Evolutionary conservation across 2,329 filamentous ascomycete species (phyloP).

Genomic region (Zelopaecilomyces penicillatus): DNA sequence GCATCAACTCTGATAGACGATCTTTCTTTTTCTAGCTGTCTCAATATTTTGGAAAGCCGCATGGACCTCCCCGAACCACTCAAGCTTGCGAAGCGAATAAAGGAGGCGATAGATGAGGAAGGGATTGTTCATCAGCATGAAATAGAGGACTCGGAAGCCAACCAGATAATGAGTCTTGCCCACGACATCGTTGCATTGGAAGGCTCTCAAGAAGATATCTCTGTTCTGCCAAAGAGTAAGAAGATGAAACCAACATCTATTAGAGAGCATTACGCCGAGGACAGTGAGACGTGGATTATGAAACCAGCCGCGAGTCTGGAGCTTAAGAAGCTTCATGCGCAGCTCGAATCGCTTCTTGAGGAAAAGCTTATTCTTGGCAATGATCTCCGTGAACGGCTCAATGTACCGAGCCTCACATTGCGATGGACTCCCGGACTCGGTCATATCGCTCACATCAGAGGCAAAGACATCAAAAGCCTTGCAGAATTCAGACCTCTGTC

Average conservation of each 20-base stretch:
- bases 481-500: slow-evolving; percentile 44
- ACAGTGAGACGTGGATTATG: slow-evolving; percentile 57
- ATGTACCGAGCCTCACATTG: slow-evolving; percentile 60
- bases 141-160: slow-evolving; percentile 62
- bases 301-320: slow-evolving; percentile 57
- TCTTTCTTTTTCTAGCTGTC: slow-evolving; percentile 21
- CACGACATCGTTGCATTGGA: slow-evolving; percentile 62
- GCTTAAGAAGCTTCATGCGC: slow-evolving; percentile 58
- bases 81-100: slow-evolving; percentile 62
- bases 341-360: slow-evolving; percentile 50
- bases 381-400: slow-evolving; percentile 52
- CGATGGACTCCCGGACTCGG: slow-evolving; percentile 83
- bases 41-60: slow-evolving; percentile 41
- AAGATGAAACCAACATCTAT: slow-evolving; percentile 39
- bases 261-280: slow-evolving; percentile 50
- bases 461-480: slow-evolving; percentile 53
- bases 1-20: slow-evolving; percentile 10
- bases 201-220: slow-evolving; percentile 49
- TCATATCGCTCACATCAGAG: slow-evolving; percentile 84
- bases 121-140: slow-evolving; percentile 75
- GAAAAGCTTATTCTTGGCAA: slow-evolving; percentile 55
- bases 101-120: slow-evolving; percentile 82
- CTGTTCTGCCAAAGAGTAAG: slow-evolving; percentile 45
- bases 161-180: slow-evolving; percentile 63
- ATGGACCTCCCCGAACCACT: slow-evolving; percentile 60